Evolutionary conservation across 2,329 filamentous ascomycete species (phyloP), one percentile per base, ranked within the genome.

Genomic region (Cercospora sp.): DNA sequence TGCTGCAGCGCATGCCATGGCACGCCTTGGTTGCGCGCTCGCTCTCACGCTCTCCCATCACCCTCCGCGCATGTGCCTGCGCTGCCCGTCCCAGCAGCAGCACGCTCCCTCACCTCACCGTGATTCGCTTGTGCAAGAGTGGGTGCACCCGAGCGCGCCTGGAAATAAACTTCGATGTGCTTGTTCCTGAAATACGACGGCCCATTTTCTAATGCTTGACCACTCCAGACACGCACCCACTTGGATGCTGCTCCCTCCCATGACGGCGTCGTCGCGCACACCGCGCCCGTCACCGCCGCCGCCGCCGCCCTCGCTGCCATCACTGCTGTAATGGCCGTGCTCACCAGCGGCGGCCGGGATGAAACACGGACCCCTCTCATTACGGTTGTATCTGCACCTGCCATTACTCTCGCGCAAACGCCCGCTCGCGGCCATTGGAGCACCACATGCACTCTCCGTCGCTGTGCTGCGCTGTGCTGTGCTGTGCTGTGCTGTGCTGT

Each of bases 131-230:
- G 43, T 18, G 43, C 43, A 40, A 24, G 43, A 6, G 43, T 6
- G 18, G 45, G 45, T 24, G 45, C 45, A 13, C 45, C 45, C 45
- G 45, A 24, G 45, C 45, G 45, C 45, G 45, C 45, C 45, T 51
- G 45, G 45, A 51, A 51, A 51, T 26, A 51, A 51, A 51, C 21
- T 24, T 51, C 45, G 9, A 51, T 51, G 45, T 51, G n/a, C 53
- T 34, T 30, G 53, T 58, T 58, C 53, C 53, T 58, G 53, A 58
- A 58, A 58, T 58, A 58, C 53, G 53, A 58, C 53, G 53, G 53
- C 53, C 49, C 49, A 53, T 21, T 53, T 21, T 24, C 49, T 28
- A 21, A 24, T 21, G 49, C 49, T 28, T 16, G 49, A 21, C 13
- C 4, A 13, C 49, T 16, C 49, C 18, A 53, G 49, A 28, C 49